Conservation (phyloP, 345 rosid genomes). For the Gossypioides kirkii region DNA sequence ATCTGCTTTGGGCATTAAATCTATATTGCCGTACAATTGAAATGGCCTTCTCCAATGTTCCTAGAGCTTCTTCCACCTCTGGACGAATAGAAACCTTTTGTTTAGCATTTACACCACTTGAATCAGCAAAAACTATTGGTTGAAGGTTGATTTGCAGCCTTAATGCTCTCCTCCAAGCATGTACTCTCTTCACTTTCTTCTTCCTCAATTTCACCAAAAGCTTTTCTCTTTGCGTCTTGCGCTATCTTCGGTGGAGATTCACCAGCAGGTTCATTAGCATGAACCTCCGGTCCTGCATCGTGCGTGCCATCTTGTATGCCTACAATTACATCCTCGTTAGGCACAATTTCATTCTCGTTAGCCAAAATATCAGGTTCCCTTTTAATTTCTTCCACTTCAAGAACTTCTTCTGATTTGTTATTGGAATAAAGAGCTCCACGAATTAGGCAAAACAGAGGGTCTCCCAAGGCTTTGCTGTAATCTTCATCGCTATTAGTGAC, state of each 20-base stretch:
- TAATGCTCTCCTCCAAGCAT: constrained; percentile 16
- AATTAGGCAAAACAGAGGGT: constrained; percentile 57
- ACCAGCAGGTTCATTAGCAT: constrained; percentile 7
- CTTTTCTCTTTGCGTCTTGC: constrained; percentile 22
- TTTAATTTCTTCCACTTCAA: constrained; percentile 23
- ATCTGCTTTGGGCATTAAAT: constrained; percentile 22
- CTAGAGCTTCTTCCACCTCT: constrained; percentile 70
- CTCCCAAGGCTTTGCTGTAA: constrained; percentile 53
- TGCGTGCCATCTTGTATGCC: neutral
- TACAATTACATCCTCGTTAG: constrained; percentile 16
- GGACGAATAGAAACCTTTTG: constrained; percentile 44
- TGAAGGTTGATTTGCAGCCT: constrained; percentile 11
- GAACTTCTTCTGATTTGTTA: constrained; percentile 20
- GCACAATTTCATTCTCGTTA: constrained; percentile 16
- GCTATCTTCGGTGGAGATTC: constrained; percentile 17
- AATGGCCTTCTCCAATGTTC: constrained; percentile 66
- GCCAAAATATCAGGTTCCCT: constrained; percentile 12
- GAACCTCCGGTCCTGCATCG: constrained; percentile 16
- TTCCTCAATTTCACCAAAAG: constrained; percentile 59
- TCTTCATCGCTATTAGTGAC: constrained; percentile 57
- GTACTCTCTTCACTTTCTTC: constrained; percentile 35
- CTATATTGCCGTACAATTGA: constrained; percentile 43
- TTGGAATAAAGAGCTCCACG: constrained; percentile 45
- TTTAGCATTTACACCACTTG: constrained; percentile 24
- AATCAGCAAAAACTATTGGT: constrained; percentile 4